phyloP scores from a whole-genome alignment of 495 filamentous ascomycete species.

The Podospora australis region DNA sequence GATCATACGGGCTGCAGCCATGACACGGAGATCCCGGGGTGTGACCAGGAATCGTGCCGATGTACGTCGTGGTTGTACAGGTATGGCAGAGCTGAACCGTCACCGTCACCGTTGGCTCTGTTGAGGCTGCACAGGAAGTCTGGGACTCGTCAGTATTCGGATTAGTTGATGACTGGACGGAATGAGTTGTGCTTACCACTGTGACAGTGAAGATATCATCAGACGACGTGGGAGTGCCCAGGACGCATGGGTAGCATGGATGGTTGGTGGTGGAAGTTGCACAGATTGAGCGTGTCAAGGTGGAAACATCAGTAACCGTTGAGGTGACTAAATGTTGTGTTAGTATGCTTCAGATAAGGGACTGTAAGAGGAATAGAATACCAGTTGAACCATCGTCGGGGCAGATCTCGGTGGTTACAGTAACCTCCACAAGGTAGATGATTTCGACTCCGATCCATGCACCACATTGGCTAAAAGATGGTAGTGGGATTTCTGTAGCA shows the following conservation, averaged over 20 bases:
- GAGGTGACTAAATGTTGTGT: slow-evolving; percentile 14
- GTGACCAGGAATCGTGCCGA: slow-evolving; percentile 27
- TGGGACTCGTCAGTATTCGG: not conserved
- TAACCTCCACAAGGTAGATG: slow-evolving; percentile 30
- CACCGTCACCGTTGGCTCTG: slow-evolving; percentile 21
- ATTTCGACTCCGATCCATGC: slow-evolving; percentile 34
- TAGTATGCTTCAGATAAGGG: not conserved
- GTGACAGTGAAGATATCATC: slow-evolving; percentile 30
- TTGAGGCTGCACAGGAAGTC: slow-evolving; percentile 20
- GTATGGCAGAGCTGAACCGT: slow-evolving; percentile 25
- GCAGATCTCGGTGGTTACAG: slow-evolving; percentile 26
- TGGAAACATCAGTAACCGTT: slow-evolving; percentile 21
- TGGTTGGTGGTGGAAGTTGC: slow-evolving; percentile 25
- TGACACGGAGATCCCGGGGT: slow-evolving; percentile 26
- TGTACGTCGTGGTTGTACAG: slow-evolving; percentile 21
- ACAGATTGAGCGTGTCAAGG: slow-evolving; percentile 34
- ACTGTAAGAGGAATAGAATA: not conserved
- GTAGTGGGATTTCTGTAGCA: not conserved
- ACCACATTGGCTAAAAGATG: slow-evolving; percentile 16
- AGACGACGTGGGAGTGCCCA: slow-evolving; percentile 12
- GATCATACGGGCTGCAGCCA: slow-evolving; percentile 16
- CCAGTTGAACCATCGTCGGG: slow-evolving; percentile 25
- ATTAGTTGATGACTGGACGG: not conserved
- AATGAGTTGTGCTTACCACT: slow-evolving; percentile 13
- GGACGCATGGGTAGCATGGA: slow-evolving; percentile 35